Conservation (phyloP, 169 alveolate species). For the Cryptosporidium ubiquitum region DNA sequence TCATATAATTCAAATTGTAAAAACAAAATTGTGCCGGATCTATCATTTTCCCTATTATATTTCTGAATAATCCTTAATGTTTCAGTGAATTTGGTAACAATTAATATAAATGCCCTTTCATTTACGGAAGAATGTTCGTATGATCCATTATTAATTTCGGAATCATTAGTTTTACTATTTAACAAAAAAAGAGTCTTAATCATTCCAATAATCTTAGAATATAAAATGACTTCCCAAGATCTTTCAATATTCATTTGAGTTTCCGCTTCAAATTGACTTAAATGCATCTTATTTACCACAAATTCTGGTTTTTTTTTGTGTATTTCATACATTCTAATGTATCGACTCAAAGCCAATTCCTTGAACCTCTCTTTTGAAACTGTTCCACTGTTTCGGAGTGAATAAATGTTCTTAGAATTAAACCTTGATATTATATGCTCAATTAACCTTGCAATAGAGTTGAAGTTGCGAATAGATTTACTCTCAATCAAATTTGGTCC, state of each 20-base stretch:
- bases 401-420: constrained; percentile 8
- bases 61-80: constrained; percentile 27
- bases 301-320: constrained; percentile 6
- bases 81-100: not conserved
- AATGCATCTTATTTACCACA: constrained; percentile 17
- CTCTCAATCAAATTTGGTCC: not conserved
- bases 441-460: not conserved
- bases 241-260: not conserved
- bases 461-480: not conserved
- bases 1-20: constrained; percentile 56
- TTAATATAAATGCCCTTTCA: not conserved
- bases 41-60: not conserved
- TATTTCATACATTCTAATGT: not conserved
- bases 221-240: constrained; percentile 7
- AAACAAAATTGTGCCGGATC: not conserved
- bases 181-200: constrained; percentile 6
- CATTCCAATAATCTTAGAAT: constrained; percentile 52
- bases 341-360: not conserved
- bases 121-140: not conserved
- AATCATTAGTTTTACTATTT: not conserved
- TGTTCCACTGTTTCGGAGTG: not conserved
- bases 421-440: not conserved
- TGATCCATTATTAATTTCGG: constrained; percentile 13
- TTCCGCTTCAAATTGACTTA: constrained; percentile 18
- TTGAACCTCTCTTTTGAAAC: not conserved